These are phyloP conservation scores for Cardamine chenopodiifolia DNA, from an alignment of 345 rosid species.

Conservation along the genomic window DNA sequence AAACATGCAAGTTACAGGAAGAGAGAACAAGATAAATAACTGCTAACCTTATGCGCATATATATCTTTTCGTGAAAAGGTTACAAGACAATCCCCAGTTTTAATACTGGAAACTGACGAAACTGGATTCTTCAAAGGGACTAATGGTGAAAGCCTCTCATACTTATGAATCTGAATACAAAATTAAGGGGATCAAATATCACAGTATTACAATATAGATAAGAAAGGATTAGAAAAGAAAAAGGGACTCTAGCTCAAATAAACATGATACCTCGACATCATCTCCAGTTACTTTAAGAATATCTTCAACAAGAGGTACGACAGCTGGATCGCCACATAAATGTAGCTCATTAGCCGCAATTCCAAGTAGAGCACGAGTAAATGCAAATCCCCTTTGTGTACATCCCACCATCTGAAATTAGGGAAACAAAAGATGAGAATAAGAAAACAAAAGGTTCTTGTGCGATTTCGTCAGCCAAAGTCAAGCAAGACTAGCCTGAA, in stretches of 20 bases:
- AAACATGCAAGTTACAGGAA: background rate
- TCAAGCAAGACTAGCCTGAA: conserved; percentile 59
- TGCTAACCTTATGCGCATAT: conserved; percentile 69
- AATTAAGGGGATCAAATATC: conserved; percentile 14
- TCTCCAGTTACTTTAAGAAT: conserved; percentile 81
- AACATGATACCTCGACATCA: conserved; percentile 61
- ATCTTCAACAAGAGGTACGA: conserved; percentile 77
- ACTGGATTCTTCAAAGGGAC: conserved; percentile 67
- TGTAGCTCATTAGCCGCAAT: conserved; percentile 86
- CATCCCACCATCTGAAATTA: conserved; percentile 78
- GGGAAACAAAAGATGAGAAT: background rate
- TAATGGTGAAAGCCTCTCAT: conserved; percentile 85
- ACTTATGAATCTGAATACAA: conserved; percentile 57
- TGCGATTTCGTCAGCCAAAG: background rate
- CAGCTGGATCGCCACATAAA: conserved; percentile 94
- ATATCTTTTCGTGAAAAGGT: conserved; percentile 79
- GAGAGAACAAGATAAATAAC: conserved; percentile 19
- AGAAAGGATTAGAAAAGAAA: background rate
- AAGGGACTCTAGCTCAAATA: background rate
- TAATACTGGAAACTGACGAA: conserved; percentile 61
- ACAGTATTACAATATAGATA: background rate
- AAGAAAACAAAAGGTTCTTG: conserved; percentile 1
- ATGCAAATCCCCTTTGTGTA: conserved; percentile 78
- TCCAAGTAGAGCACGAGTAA: conserved; percentile 91
- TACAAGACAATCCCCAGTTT: conserved; percentile 81